Evolutionary conservation across 1,284 basidiomycete species (phyloP).

Genomic region (Sporisorium exsertum): DNA sequence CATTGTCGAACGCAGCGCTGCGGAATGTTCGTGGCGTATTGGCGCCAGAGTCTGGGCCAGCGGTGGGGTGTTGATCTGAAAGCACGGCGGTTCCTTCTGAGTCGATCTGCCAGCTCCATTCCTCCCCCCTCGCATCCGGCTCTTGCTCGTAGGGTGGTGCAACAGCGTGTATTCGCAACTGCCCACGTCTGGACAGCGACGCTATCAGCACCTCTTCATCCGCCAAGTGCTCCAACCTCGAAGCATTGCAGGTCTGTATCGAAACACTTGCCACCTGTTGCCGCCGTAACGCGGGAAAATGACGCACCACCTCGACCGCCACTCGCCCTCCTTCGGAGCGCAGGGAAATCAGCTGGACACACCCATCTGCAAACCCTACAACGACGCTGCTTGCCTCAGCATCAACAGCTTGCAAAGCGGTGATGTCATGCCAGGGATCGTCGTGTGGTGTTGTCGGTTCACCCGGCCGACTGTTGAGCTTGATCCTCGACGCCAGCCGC

Average conservation of each 20-base stretch:
- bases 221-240: neutral
- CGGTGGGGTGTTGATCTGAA: neutral
- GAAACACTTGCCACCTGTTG: conserved; percentile 27
- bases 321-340: neutral
- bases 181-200: conserved; percentile 19
- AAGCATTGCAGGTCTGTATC: neutral
- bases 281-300: neutral
- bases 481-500: conserved; percentile 4
- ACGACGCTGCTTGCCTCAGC: conserved; percentile 4
- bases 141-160: neutral
- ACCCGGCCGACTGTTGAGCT: conserved; percentile 1
- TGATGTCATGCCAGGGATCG: conserved; percentile 45
- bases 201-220: conserved; percentile 1
- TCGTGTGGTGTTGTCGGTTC: neutral
- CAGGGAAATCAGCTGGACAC: conserved; percentile 16
- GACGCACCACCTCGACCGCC: neutral
- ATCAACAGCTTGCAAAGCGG: conserved; percentile 15
- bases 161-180: neutral
- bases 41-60: conserved; percentile 6
- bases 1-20: conserved; percentile 42
- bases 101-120: conserved; percentile 10
- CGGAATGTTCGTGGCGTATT: conserved; percentile 28
- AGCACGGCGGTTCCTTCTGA: neutral
- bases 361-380: conserved; percentile 36
- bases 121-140: neutral